Evolutionary conservation across 2,329 filamentous ascomycete species (phyloP).

Genomic region (Hypomyces rosellus): DNA sequence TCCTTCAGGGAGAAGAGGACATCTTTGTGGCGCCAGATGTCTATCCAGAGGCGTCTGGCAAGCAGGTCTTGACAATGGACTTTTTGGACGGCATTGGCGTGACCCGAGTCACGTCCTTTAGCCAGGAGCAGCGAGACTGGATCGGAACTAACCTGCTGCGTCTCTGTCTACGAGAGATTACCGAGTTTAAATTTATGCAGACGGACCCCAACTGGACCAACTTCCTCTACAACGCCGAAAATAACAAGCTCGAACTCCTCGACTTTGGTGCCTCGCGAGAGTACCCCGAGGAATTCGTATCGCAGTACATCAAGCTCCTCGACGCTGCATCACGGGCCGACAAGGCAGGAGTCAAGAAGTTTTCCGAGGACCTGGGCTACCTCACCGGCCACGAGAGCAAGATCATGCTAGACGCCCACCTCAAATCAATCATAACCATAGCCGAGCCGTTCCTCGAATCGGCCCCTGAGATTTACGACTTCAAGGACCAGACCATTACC

Average conservation of each 20-base stretch:
- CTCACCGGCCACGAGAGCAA: slow-evolving; percentile 83
- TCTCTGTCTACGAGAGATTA: slow-evolving; percentile 86
- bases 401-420: slow-evolving; percentile 83
- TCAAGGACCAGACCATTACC: slow-evolving; percentile 90
- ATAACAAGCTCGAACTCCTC: slow-evolving; percentile 74
- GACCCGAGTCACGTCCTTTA: slow-evolving; percentile 69
- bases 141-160: slow-evolving; percentile 91
- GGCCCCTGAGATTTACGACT: slow-evolving; percentile 84
- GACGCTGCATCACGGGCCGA: slow-evolving; percentile 72
- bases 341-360: slow-evolving; percentile 51
- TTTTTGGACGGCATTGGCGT: slow-evolving; percentile 82
- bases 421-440: slow-evolving; percentile 80
- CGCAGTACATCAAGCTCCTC: slow-evolving; percentile 72
- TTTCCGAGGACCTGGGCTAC: slow-evolving; percentile 78
- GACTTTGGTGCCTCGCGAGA: slow-evolving; percentile 93
- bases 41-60: slow-evolving; percentile 71
- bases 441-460: slow-evolving; percentile 79
- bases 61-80: slow-evolving; percentile 87
- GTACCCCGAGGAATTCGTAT: slow-evolving; percentile 73
- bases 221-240: slow-evolving; percentile 77
- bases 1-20: slow-evolving; percentile 60
- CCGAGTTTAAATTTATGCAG: slow-evolving; percentile 96
- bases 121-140: slow-evolving; percentile 84
- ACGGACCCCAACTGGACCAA: slow-evolving; percentile 99
- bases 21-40: slow-evolving; percentile 77